Evolutionary conservation across 2,329 filamentous ascomycete genomes (phyloP), one percentile per base, ranked within the genome.

Genomic region (Pyrenochaeta sp.): DNA sequence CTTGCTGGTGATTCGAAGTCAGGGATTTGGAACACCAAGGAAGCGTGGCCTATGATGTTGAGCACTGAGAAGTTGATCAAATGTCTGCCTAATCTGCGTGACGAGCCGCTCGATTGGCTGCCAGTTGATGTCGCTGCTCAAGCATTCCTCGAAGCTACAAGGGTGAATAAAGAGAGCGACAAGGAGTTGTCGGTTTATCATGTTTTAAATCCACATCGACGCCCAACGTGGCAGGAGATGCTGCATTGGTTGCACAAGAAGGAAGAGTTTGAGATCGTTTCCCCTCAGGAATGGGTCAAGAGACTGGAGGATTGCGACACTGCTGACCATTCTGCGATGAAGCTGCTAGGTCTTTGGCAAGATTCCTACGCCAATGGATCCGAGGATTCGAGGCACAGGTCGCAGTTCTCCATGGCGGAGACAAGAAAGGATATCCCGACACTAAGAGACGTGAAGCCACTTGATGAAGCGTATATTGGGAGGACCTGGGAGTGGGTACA

Each of bases 311-410:
- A 56, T 3, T 60, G 71, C 19, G 62, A 72, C 22, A 61, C 66
- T 19, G 65, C 57, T 13, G 69, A 78, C 28, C 79, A 85, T 68
- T 80, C 81, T 62, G 80, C 76, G 51, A 69, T 79, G 66, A 81
- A 80, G 51, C 71, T 86, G 44, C 63, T 86, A 30, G 80, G 80
- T 5, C 69, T 84, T 34, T 87, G 84, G 84, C 81, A 80, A 63
- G 72, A 75, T 50, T 75, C 73, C 3, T 84, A 82, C 66, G 67
- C 68, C 5, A 50, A 57, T 45, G 55, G 54, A 12, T n/a, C 27
- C 2, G 54, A 52, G 32, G 55, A 40, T 4, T 12, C 40, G 12
- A 58, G 52, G 5, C 37, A 50, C 7, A 55, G 54, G 25, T 58
- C 63, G 13, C 56, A 54, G 3, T 82, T 83, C 54, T 76, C 75